phyloP scores from a whole-genome alignment of 2,329 filamentous ascomycete genomes.

The Venturiaceae sp. region DNA sequence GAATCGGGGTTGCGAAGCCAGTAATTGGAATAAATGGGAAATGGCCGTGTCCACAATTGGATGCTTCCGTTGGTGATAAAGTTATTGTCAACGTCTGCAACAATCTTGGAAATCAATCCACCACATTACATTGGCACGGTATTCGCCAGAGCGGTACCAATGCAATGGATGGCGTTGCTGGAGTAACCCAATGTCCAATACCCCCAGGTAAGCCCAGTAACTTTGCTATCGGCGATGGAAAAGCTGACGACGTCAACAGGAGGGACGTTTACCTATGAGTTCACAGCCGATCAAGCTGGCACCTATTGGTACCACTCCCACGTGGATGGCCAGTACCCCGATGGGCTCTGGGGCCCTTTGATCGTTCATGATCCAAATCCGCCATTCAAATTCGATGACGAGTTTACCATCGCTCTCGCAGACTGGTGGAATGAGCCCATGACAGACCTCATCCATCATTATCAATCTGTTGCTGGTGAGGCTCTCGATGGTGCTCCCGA shows the following conservation, averaged over 20 bases:
- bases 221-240: conserved; percentile 3
- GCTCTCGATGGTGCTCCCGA: conserved; percentile 48
- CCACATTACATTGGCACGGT: conserved; percentile 10
- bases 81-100: conserved; percentile 8
- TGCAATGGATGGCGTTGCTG: conserved; percentile 6
- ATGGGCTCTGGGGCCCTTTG: conserved; percentile 61
- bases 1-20: too few relatives aligned
- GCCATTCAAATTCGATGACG: conserved; percentile 44
- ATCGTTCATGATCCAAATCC: conserved; percentile 53
- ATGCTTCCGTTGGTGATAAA: conserved; percentile 38
- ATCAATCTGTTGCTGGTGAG: conserved; percentile 30
- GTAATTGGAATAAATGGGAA: conserved; percentile 8
- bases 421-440: conserved; percentile 61
- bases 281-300: conserved; percentile 7
- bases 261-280: conserved; percentile 8
- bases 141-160: conserved; percentile 5
- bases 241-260: background rate
- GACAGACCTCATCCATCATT: conserved; percentile 34
- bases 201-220: background rate
- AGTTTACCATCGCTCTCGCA: conserved; percentile 58
- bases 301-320: conserved; percentile 57
- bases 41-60: conserved; percentile 31
- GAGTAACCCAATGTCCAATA: conserved; percentile 8
- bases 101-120: conserved; percentile 1
- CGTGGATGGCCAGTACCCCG: conserved; percentile 52